A percentile compares a stretch with the other conserved stretches of the same genome.
Conservation (phyloP, 345 rosid genomes). For the Raphanus raphanistrum region DNA sequence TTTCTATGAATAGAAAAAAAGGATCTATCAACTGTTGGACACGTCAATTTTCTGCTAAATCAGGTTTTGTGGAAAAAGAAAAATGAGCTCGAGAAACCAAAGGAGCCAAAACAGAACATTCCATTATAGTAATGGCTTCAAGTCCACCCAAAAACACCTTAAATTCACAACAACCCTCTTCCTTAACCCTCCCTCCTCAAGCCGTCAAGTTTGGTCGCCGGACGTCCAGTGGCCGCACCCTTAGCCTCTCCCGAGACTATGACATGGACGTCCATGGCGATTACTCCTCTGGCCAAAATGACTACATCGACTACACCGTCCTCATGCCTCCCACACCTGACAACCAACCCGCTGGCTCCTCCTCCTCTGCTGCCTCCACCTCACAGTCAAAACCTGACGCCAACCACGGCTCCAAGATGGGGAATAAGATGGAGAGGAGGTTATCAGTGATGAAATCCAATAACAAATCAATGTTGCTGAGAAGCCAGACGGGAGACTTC, state of each 20-base stretch:
- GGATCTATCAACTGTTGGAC: conserved; percentile 23
- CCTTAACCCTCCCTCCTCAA: conserved; percentile 52
- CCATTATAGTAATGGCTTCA: conserved; percentile 36
- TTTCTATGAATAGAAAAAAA: conserved; percentile 33
- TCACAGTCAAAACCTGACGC: conserved; percentile 30
- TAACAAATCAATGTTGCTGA: conserved; percentile 75
- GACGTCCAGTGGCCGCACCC: conserved; percentile 68
- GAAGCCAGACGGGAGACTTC: conserved; percentile 88
- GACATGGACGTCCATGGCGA: conserved; percentile 71
- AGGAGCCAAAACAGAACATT: conserved; percentile 23
- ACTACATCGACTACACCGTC: conserved; percentile 85
- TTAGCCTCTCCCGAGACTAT: conserved; percentile 71
- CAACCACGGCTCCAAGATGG: conserved; percentile 7
- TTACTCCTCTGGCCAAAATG: conserved; percentile 58
- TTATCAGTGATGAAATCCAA: conserved; percentile 68
- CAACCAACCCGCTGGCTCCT: conserved; percentile 67
- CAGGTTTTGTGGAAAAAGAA: conserved; percentile 30
- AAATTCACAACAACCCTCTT: conserved; percentile 46
- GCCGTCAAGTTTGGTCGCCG: conserved; percentile 60
- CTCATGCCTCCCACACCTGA: conserved; percentile 96
- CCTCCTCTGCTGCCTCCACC: conserved; percentile 29
- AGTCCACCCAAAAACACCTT: conserved; percentile 48
- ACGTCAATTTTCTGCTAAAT: conserved; percentile 13
- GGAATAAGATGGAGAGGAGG: conserved; percentile 60
- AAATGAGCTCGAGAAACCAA: conserved; percentile 34